These are phyloP conservation scores for Eleusine coracana DNA, from an alignment of 176 grass and related monocot species.

Conservation along the genomic window DNA sequence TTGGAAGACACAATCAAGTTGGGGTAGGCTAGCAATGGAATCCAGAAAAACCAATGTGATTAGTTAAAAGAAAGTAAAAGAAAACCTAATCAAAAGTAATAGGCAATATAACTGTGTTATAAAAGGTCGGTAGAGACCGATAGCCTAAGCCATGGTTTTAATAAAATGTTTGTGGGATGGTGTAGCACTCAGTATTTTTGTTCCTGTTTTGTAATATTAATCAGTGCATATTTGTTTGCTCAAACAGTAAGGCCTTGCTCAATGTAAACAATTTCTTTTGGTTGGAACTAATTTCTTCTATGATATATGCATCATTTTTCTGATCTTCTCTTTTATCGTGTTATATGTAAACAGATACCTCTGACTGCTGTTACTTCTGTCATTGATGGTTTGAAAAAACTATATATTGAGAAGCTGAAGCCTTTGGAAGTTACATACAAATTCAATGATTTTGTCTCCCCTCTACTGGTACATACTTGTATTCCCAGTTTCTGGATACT, in stretches of 20 bases:
- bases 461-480: constrained; percentile 67
- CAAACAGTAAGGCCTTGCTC: constrained; percentile 1
- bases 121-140: not conserved
- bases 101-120: not conserved
- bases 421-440: constrained; percentile 96
- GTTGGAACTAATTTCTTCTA: constrained; percentile 12
- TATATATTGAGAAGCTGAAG: constrained; percentile 95
- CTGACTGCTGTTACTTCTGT: constrained; percentile 94
- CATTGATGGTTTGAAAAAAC: constrained; percentile 86
- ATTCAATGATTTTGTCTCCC: constrained; percentile 95
- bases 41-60: not conserved
- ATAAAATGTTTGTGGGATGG: not conserved
- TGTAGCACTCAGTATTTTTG: not conserved
- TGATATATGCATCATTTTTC: constrained; percentile 19
- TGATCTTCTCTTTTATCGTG: constrained; percentile 38
- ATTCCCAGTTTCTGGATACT: constrained; percentile 21
- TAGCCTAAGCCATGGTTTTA: not conserved
- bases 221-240: not conserved
- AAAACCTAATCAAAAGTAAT: not conserved
- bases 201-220: constrained; percentile 10
- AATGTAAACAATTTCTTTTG: constrained; percentile 10
- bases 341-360: constrained; percentile 67
- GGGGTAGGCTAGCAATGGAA: not conserved
- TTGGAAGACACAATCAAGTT: not conserved
- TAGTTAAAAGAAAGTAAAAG: not conserved